Percentiles rank a stretch among this genome's conserved stretches.
phyloP scores from a whole-genome alignment of 768 basidiomycete species.

The Gelatoporia subvermispora region DNA sequence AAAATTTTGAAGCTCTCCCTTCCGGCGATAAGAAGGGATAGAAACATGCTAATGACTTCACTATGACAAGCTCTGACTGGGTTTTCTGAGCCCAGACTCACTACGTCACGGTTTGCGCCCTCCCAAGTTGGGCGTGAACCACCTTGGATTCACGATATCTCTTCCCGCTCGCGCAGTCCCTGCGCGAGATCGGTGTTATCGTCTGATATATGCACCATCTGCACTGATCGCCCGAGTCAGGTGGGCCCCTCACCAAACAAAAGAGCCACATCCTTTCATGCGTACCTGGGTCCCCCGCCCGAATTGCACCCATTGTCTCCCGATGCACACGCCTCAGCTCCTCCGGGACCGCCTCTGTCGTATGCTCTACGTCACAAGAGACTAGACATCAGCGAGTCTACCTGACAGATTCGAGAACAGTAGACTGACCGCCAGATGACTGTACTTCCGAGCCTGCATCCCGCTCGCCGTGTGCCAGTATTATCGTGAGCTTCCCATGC shows the following conservation, averaged over 20 bases:
- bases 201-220: background rate
- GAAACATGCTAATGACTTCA: too few relatives aligned
- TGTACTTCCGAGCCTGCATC: background rate
- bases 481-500: background rate
- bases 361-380: background rate
- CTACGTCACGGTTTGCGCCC: background rate
- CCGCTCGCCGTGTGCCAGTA: background rate
- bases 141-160: background rate
- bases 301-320: background rate
- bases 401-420: background rate
- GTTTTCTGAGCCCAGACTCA: too few relatives aligned
- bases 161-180: background rate
- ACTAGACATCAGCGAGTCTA: background rate
- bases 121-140: background rate
- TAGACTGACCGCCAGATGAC: background rate
- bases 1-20: too few relatives aligned
- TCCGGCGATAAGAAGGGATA: background rate
- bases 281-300: background rate
- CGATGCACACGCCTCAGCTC: background rate
- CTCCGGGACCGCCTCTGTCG: background rate
- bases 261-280: background rate
- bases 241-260: too few relatives aligned
- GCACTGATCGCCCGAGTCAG: constrained; percentile 1
- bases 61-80: too few relatives aligned
- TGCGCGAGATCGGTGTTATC: background rate